Evolutionary conservation across 768 basidiomycete genomes (phyloP).

Genomic region (Tulasnella sp.): DNA sequence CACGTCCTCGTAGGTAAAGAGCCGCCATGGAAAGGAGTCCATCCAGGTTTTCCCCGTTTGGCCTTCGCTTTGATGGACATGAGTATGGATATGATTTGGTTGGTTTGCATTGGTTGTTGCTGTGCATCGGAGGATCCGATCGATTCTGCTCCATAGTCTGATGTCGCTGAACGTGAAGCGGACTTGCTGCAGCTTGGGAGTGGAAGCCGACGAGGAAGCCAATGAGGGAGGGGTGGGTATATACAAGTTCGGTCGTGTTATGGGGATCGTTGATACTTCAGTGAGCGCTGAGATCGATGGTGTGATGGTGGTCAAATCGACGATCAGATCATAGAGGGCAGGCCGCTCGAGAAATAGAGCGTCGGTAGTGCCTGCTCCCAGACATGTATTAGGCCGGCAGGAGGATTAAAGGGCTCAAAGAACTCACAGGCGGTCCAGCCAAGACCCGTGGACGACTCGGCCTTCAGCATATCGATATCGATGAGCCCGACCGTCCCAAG

Average conservation of each 20-base stretch:
- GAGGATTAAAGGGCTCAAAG: neutral
- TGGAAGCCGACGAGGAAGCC: constrained; percentile 16
- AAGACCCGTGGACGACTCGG: constrained; percentile 45
- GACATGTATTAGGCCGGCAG: neutral
- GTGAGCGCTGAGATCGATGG: constrained; percentile 26
- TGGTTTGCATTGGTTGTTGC: neutral
- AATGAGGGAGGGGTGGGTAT: constrained; percentile 20
- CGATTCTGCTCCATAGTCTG: constrained; percentile 69
- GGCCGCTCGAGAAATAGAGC: constrained; percentile 77
- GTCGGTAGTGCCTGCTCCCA: constrained; percentile 55
- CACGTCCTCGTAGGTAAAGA: constrained; percentile 59
- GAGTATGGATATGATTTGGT: no score
- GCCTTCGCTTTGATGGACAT: constrained; percentile 7
- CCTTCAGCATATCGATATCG: constrained; percentile 53
- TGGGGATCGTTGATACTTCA: constrained; percentile 30
- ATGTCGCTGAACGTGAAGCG: constrained; percentile 81
- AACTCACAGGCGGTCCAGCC: constrained; percentile 76
- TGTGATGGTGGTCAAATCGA: constrained; percentile 61
- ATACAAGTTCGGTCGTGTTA: constrained; percentile 48
- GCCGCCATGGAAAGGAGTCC: constrained; percentile 33
- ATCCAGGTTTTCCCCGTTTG: neutral
- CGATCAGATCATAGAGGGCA: constrained; percentile 64
- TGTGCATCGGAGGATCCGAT: constrained; percentile 41
- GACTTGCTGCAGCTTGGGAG: constrained; percentile 48
- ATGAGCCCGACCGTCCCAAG: constrained; percentile 72